Conservation (phyloP, 176 grass and related monocot species). For the Oryza longistaminata region DNA sequence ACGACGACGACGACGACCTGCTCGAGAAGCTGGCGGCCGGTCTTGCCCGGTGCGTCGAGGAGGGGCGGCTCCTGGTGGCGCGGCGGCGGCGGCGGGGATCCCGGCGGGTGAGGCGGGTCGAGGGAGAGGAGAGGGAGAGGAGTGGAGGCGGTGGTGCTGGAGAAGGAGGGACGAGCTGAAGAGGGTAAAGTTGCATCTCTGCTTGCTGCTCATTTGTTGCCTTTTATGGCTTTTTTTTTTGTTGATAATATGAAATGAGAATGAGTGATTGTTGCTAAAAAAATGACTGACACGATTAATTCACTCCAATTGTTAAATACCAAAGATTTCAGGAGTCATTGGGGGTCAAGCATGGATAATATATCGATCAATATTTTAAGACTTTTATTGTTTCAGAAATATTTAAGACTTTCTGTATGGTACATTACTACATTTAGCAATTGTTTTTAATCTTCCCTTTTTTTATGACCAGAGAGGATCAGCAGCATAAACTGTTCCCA, state of each 20-base stretch:
- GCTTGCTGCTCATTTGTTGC: neutral
- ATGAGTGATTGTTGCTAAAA: neutral
- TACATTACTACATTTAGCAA: neutral
- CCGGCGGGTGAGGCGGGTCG: constrained; percentile 25
- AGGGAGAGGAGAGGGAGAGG: constrained; percentile 46
- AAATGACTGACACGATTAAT: neutral
- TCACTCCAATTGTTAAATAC: neutral
- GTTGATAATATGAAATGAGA: neutral
- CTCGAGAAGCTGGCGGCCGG: constrained; percentile 51
- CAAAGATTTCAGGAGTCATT: neutral
- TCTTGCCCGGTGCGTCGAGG: constrained; percentile 40
- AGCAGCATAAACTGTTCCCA: neutral
- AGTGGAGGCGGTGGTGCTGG: constrained; percentile 50
- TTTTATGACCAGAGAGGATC: neutral
- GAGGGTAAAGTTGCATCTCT: constrained; percentile 36
- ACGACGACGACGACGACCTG: constrained; percentile 34
- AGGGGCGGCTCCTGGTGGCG: constrained; percentile 35
- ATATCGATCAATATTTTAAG: neutral
- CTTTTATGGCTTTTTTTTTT: neutral
- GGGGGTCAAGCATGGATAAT: constrained; percentile 16
- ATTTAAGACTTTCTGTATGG: neutral
- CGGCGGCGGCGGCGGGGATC: constrained; percentile 17
- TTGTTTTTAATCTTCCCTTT: neutral
- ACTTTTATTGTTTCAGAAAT: neutral
- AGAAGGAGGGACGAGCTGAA: constrained; percentile 55